Base-by-base conservation (phyloP, 352 stramenopile species). In the Phytophthora pinifolia region DNA sequence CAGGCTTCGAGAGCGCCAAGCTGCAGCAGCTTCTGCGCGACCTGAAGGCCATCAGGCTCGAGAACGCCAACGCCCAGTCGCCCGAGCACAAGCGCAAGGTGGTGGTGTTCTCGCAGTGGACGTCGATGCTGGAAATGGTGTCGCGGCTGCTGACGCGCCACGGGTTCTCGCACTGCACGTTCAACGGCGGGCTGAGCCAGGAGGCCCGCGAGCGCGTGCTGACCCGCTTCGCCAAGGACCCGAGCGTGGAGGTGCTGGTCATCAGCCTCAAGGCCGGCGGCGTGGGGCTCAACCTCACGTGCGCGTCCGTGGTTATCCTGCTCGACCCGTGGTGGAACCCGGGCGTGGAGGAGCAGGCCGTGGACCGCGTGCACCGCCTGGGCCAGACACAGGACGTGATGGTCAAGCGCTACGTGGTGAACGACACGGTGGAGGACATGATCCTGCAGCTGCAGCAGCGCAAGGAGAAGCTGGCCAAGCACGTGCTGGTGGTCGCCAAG, bases 321-420 rank as follows among this genome's bases (percentile, higher is more conserved):
- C 67, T 96, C 18, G 91, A 97, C 50, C 88, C 91, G 50, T 98
- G 92, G 91, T 98, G 92, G 94, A 98, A 98, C 65, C 77, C 86
- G 13, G 85, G 84, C 37, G 78, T 98, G 12, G 93, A 98, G 53
- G 79, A 95, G 27, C 96, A 99, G 65, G 96, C 96, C 0, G 92
- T 98, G 39, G 92, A 98, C 72, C 82, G 91, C 35, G 87, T 96
- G 30, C 89, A 97, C 45, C 86, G 91, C 2, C 67, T 98, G 6
- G 91, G 90, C 1, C 89, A 97, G 69, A 77, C 68, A 0, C 76
- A 84, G 31, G 72, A 82, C 35, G 91, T 98, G 35, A 52, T 83
- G 7, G 90, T 98, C 20, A 93, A 95, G 63, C 82, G 91, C 36
- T 96, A 97, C 63, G 74, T 97, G 29, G 73, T 97, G 18, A 60